Conservation (phyloP, 1,284 basidiomycete genomes). For the Austroboletus rostrupii region DNA sequence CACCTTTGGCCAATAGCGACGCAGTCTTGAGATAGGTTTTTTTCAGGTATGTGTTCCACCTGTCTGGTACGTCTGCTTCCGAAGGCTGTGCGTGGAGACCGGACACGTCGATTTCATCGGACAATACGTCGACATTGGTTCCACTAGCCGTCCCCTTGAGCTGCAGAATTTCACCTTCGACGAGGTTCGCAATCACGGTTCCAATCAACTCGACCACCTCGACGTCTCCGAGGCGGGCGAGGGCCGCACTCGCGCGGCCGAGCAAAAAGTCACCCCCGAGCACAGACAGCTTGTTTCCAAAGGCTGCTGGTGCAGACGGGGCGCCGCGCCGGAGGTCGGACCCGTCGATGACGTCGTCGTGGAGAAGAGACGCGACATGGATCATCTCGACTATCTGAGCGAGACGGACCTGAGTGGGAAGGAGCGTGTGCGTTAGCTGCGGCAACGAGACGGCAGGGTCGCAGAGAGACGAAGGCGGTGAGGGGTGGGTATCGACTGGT, state of each 20-base stretch:
- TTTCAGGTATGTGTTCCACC: conserved; percentile 86
- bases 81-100: conserved; percentile 19
- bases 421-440: conserved; percentile 36
- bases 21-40: conserved; percentile 98
- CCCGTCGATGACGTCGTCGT: conserved; percentile 93
- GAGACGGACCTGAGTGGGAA: conserved; percentile 88
- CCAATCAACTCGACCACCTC: conserved; percentile 94
- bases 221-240: conserved; percentile 80
- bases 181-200: conserved; percentile 90
- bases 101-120: conserved; percentile 18
- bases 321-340: conserved; percentile 79
- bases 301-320: conserved; percentile 82
- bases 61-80: conserved; percentile 34
- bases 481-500: conserved; percentile 32
- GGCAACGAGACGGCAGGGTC: conserved; percentile 14
- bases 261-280: conserved; percentile 95
- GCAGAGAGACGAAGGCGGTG: conserved; percentile 36
- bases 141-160: conserved; percentile 46
- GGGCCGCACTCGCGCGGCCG: conserved; percentile 84
- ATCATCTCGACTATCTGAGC: conserved; percentile 99
- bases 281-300: conserved; percentile 95
- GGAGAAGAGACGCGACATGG: conserved; percentile 92
- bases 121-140: not conserved
- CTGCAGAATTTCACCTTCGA: conserved; percentile 95
- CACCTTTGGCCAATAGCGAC: conserved; percentile 91